Evolutionary conservation across 2,329 filamentous ascomycete species (phyloP).

Genomic region (Diplodia intermedia): DNA sequence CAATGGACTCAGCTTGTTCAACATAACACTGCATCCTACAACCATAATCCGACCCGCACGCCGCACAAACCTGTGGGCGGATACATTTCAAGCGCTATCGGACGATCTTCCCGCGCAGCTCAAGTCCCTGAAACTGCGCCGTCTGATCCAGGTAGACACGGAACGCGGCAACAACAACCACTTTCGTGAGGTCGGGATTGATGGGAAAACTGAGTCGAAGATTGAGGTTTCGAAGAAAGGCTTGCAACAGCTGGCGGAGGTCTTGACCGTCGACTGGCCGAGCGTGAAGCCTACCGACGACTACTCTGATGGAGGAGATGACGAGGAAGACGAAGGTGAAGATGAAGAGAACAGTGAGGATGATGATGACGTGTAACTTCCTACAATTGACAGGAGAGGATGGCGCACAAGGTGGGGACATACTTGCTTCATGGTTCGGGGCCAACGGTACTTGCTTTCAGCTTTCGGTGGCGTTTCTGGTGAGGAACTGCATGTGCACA

Average conservation of each 20-base stretch:
- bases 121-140: background rate
- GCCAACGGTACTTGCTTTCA: no score
- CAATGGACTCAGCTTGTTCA: background rate
- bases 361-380: background rate
- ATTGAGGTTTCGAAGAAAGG: background rate
- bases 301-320: background rate
- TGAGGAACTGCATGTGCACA: no score
- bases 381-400: background rate
- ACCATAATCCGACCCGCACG: background rate
- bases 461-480: no score
- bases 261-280: background rate
- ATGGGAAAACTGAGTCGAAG: background rate
- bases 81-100: background rate
- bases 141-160: background rate
- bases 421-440: no score
- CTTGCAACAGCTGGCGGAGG: background rate
- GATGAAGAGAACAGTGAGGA: background rate
- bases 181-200: background rate
- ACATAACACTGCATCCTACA: background rate
- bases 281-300: background rate
- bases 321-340: background rate
- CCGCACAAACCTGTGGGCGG: background rate
- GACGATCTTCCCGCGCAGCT: background rate
- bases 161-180: no score
- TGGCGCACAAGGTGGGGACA: no score